Percentiles rank a stretch among this genome's conserved stretches.
Evolutionary conservation across 805 yeast genomes (phyloP).

Genomic region (Yarrowia sp.): DNA sequence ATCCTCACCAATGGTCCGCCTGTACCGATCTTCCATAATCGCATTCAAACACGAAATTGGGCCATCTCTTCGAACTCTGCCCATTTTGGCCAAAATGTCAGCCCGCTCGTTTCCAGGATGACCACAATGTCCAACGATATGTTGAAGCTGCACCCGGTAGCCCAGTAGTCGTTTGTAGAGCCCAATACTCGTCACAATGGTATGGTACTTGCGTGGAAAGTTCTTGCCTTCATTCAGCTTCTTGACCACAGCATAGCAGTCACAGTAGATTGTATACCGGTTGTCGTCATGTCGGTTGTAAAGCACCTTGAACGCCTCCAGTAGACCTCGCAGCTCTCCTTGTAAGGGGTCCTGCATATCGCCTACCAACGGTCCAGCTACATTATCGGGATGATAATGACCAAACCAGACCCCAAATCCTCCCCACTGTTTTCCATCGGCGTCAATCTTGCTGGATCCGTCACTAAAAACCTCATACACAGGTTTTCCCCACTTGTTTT

Average conservation of each 20-base stretch:
- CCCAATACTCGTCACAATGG: neutral
- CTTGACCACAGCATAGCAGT: neutral
- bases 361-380: neutral
- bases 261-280: neutral
- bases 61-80: neutral
- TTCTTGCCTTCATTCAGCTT: neutral
- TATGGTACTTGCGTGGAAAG: neutral
- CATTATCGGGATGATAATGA: neutral
- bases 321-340: neutral
- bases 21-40: neutral
- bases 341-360: neutral
- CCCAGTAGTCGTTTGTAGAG: neutral
- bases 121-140: neutral
- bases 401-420: constrained; percentile 3
- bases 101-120: constrained; percentile 2
- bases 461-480: neutral
- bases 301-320: neutral
- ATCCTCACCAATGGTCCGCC: neutral
- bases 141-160: neutral
- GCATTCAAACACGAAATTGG: neutral
- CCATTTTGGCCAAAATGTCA: neutral
- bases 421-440: neutral
- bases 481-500: neutral
- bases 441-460: neutral
- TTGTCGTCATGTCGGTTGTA: neutral